These are phyloP conservation scores for Penicillium steckii DNA, from an alignment of 495 filamentous ascomycete genomes.

Conservation along the genomic window DNA sequence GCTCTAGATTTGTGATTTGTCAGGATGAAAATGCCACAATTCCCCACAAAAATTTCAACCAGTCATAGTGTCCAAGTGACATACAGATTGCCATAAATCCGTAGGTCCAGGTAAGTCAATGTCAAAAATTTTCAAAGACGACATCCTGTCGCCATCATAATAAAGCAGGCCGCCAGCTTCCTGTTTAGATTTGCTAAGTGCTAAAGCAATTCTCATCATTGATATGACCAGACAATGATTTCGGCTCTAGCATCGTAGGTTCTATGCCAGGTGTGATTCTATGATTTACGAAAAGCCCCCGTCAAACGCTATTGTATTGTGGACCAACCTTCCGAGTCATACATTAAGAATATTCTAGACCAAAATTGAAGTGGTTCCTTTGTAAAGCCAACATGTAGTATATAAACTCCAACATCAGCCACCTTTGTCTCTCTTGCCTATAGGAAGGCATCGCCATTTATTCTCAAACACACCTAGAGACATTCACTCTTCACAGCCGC, in stretches of 20 bases:
- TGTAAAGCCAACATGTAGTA: constrained; percentile 10
- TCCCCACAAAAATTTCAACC: constrained; percentile 3
- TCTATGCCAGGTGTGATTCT: constrained; percentile 8
- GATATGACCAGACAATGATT: constrained; percentile 9
- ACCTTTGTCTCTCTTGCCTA: constrained; percentile 4
- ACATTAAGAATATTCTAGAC: neutral
- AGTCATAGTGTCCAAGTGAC: constrained; percentile 15
- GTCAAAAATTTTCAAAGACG: constrained; percentile 6
- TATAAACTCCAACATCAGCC: constrained; percentile 11
- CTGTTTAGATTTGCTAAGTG: constrained; percentile 5
- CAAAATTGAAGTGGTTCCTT: constrained; percentile 1
- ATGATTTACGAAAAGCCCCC: constrained; percentile 1
- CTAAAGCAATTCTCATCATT: constrained; percentile 1
- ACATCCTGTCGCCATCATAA: constrained; percentile 6
- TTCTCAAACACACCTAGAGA: neutral
- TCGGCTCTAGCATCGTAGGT: constrained; percentile 4
- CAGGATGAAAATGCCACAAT: constrained; percentile 7
- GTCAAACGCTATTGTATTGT: constrained; percentile 6
- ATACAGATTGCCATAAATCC: constrained; percentile 6
- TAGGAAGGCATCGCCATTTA: constrained; percentile 1
- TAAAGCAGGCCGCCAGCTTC: constrained; percentile 4
- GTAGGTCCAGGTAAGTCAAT: neutral
- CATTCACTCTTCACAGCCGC: constrained; percentile 4
- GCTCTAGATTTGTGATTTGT: constrained; percentile 17
- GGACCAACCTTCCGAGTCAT: constrained; percentile 1